These are phyloP conservation scores for Prunus mongolica DNA, from an alignment of 306 rosid species.

Conservation along the genomic window DNA sequence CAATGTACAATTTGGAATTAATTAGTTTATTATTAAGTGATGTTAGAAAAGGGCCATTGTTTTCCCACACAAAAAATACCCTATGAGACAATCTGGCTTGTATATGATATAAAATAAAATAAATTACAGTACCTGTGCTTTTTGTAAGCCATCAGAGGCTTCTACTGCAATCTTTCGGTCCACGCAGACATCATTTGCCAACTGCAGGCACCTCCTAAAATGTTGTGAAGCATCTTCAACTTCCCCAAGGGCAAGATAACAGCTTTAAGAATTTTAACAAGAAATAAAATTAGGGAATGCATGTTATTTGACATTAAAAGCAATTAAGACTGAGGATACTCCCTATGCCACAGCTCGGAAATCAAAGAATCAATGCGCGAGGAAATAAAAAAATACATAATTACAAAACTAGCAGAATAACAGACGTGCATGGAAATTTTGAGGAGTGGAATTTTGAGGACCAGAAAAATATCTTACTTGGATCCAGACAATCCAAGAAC, in stretches of 20 bases:
- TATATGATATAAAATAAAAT: background rate
- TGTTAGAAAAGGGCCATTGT: background rate
- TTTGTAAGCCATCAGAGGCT: conserved; percentile 94
- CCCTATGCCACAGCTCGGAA: background rate
- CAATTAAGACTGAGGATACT: background rate
- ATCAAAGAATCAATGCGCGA: conserved; percentile 1
- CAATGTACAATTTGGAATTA: background rate
- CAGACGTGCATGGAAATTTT: background rate
- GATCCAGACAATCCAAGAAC: background rate
- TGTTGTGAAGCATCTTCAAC: conserved; percentile 63
- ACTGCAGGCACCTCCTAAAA: conserved; percentile 81
- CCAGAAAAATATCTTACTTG: background rate
- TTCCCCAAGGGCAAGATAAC: conserved; percentile 90
- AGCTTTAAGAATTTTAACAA: conserved; percentile 39
- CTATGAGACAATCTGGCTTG: background rate
- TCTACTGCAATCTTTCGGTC: conserved; percentile 84
- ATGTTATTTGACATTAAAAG: conserved; percentile 7
- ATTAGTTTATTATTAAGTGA: background rate
- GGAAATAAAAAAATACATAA: background rate
- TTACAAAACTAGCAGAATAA: background rate
- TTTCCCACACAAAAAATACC: background rate
- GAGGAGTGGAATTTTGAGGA: background rate
- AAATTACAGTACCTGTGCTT: conserved; percentile 62
- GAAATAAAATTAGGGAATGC: conserved; percentile 16
- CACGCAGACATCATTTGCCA: conserved; percentile 63